These are phyloP conservation scores for Tricladium varicosporioides DNA, from an alignment of 2,329 filamentous ascomycete species.

Conservation along the genomic window DNA sequence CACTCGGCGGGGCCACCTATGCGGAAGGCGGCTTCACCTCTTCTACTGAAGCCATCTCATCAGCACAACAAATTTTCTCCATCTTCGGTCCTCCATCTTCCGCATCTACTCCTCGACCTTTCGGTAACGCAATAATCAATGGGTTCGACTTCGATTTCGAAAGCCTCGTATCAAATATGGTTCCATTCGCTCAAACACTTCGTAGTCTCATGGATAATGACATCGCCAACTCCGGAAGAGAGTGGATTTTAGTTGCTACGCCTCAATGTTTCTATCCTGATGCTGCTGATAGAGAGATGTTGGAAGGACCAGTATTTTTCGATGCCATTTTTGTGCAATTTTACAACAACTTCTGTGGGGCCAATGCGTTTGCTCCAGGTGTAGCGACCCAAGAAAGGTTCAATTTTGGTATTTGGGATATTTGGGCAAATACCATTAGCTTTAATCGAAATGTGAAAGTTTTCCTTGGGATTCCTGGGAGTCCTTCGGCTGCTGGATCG, in stretches of 20 bases:
- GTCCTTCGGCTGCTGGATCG: slow-evolving; percentile 43
- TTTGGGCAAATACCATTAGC: slow-evolving; percentile 58
- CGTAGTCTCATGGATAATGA: slow-evolving; percentile 50
- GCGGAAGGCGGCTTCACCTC: slow-evolving; percentile 64
- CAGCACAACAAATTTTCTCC: slow-evolving; percentile 48
- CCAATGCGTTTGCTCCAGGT: slow-evolving; percentile 44
- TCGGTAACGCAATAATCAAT: slow-evolving; percentile 63
- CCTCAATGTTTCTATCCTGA: slow-evolving; percentile 70
- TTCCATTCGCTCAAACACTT: slow-evolving; percentile 57
- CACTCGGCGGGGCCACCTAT: slow-evolving; percentile 68
- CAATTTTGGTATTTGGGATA: slow-evolving; percentile 64
- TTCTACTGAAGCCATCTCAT: slow-evolving; percentile 47
- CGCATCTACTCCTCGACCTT: slow-evolving; percentile 56
- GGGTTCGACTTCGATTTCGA: slow-evolving; percentile 80
- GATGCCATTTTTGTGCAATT: slow-evolving; percentile 43
- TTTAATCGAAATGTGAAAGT: slow-evolving; percentile 60
- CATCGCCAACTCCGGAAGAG: slow-evolving; percentile 43
- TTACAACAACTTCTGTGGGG: slow-evolving; percentile 54
- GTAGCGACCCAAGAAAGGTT: slow-evolving; percentile 49
- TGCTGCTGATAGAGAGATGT: slow-evolving; percentile 53
- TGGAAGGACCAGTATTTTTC: slow-evolving; percentile 48
- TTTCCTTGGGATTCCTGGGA: slow-evolving; percentile 58
- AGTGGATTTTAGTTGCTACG: slow-evolving; percentile 60
- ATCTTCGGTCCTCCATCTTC: slow-evolving; percentile 61
- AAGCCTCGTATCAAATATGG: slow-evolving; percentile 54